Evolutionary conservation across 106 monocot genomes (phyloP), one percentile per base, ranked within the genome.

Genomic region (Apostasia shenzhenica): DNA sequence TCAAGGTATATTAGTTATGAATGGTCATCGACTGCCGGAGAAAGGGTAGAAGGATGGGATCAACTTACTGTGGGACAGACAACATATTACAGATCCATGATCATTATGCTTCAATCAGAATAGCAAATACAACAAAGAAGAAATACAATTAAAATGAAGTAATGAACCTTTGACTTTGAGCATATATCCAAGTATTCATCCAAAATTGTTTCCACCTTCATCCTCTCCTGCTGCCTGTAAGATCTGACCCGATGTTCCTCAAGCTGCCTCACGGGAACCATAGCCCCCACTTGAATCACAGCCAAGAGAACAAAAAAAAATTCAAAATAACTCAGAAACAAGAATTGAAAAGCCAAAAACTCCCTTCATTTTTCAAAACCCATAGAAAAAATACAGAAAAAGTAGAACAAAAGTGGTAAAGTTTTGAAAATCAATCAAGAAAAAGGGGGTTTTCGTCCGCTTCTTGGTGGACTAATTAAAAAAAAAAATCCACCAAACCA

Each of bases 241-340:
- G 57, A 70, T 1, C 51, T 48, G 3, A 80, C 67, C 38, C 60
- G 59, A 8, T 71, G 26, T 49, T 48, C 49, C 8, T 45, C 70
- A 48, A 80, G n/a, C 6, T 47, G 8, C 50, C 37, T 66, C 4
- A 37, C 53, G 42, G 69, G 70, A 71, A 80, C 63, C 65, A 70
- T 80, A 41, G 64, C 45, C 11, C 75, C 75, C 70, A 70, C 80
- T 80, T 55, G 63, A 70, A 70, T 52, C 54, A 55, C 8, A 59
- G 26, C 26, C 26, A 59, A 37, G 8, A 3, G 4, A 41, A 59
- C 4, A 41, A 37, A 8, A 13, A 59, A 8, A 14, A 59, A 2
- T 59, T 40, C 38, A 59, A 8, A 26, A 3, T 4, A 6, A 59
- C 7, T 4, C 2, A 8, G 3, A 14, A 39, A 40, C 12, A 12